Evolutionary conservation across 495 filamentous ascomycete genomes (phyloP).

Genomic region (Cairneyella variabilis): DNA sequence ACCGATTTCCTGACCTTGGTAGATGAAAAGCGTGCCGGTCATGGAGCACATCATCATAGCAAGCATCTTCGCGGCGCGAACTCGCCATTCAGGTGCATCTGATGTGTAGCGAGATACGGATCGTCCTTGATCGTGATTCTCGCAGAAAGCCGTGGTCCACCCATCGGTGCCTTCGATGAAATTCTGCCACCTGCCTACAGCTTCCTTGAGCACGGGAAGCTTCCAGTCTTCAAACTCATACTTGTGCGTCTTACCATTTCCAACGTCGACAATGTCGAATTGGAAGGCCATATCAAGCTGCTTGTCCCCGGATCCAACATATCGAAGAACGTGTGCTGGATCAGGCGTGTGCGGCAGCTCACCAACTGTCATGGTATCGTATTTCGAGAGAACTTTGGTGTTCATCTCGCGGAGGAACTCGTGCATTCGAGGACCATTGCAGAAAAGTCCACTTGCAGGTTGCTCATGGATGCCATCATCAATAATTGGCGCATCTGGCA

Average conservation of each 20-base stretch:
- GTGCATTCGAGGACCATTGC: slow-evolving; percentile 56
- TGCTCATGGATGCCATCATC: slow-evolving; percentile 35
- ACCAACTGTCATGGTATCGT: slow-evolving; percentile 66
- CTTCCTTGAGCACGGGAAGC: slow-evolving; percentile 52
- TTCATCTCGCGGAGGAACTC: slow-evolving; percentile 57
- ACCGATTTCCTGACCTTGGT: slow-evolving; percentile 75
- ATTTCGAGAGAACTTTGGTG: slow-evolving; percentile 53
- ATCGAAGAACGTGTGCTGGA: slow-evolving; percentile 52
- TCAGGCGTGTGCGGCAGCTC: slow-evolving; percentile 63
- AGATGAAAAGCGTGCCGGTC: slow-evolving; percentile 68
- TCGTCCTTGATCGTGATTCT: slow-evolving; percentile 71
- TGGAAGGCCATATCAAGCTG: slow-evolving; percentile 77
- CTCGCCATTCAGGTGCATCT: slow-evolving; percentile 42
- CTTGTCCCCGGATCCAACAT: slow-evolving; percentile 51
- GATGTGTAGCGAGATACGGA: slow-evolving; percentile 56
- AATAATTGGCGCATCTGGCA: slow-evolving; percentile 58
- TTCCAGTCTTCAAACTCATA: slow-evolving; percentile 46
- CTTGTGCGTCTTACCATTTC: slow-evolving; percentile 49
- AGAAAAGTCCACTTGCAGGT: slow-evolving; percentile 42
- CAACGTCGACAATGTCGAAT: slow-evolving; percentile 63
- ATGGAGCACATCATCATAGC: slow-evolving; percentile 54
- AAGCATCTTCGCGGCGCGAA: slow-evolving; percentile 56
- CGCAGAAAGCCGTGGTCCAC: slow-evolving; percentile 70
- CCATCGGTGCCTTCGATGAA: slow-evolving; percentile 66
- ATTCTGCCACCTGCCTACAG: slow-evolving; percentile 60